These are phyloP conservation scores for Pseudopithomyces chartarum DNA, from an alignment of 2,329 filamentous ascomycete species.

Conservation along the genomic window DNA sequence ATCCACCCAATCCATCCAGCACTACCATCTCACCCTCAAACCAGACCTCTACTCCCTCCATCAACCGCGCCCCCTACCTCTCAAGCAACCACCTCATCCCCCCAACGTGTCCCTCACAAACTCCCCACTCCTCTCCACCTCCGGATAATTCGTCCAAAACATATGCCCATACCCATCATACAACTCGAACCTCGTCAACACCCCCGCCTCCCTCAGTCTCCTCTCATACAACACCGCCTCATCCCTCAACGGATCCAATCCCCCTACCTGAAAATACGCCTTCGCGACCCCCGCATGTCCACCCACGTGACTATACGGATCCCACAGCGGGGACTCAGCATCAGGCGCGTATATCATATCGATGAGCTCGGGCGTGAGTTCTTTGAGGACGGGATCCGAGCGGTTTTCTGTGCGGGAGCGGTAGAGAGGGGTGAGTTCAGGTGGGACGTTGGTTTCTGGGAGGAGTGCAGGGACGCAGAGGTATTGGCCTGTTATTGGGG, in stretches of 20 bases:
- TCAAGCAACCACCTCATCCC: conserved; percentile 39
- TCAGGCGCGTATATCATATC: conserved; percentile 33
- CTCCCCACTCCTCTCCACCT: conserved; percentile 22
- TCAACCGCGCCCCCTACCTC: background rate
- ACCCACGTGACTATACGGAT: conserved; percentile 39
- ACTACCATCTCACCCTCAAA: no score
- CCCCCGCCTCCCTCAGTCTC: conserved; percentile 41
- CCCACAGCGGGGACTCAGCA: conserved; percentile 31
- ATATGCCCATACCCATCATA: conserved; percentile 52
- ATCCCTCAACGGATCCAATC: conserved; percentile 55
- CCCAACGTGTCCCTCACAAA: conserved; percentile 34
- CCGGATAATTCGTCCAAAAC: conserved; percentile 45
- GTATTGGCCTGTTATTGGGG: conserved; percentile 52
- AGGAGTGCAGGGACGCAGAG: conserved; percentile 55
- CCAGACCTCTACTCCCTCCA: background rate
- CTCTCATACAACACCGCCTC: conserved; percentile 56
- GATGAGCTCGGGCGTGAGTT: conserved; percentile 14
- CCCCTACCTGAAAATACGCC: conserved; percentile 55
- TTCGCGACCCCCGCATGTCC: conserved; percentile 49
- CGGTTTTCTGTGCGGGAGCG: conserved; percentile 41
- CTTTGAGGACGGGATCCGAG: conserved; percentile 30
- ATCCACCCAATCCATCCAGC: no score
- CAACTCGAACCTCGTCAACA: conserved; percentile 49
- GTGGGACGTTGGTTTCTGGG: conserved; percentile 46
- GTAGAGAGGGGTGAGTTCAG: conserved; percentile 47